Evolutionary conservation across 2,329 filamentous ascomycete species (phyloP), one percentile per base, ranked within the genome.

Genomic region (Colletotrichum sp.): DNA sequence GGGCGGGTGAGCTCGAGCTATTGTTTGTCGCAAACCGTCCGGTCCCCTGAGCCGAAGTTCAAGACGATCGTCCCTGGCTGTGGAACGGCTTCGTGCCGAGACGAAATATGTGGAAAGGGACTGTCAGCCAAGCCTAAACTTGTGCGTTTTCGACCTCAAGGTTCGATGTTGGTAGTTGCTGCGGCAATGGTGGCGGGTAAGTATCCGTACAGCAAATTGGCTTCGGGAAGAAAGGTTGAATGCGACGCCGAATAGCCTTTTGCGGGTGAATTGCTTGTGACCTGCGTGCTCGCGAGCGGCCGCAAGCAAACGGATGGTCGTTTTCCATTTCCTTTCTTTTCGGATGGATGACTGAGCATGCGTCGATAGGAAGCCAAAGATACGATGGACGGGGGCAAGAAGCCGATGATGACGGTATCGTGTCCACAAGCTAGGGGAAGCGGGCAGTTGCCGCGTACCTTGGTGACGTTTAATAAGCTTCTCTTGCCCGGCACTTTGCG

Each of bases 21-120:
- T 22, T 52, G 44, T 76, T 69, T 76, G 74, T 74, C 65, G 74
- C 74, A 74, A 27, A 65, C 69, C 74, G 25, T 76, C 74, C 44
- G 59, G 65, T 76, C 19, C 44, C 57, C 27, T 74, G 44, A 76
- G 65, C 64, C 59, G 74, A 76, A 76, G 30, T 16, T 69, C 70
- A 74, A 48, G 74, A 76, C 65, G 74, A 72, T 64, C 34, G 44
- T 73, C 60, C 68, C 68, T 72, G 68, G 63, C 61, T 71, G 72
- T 75, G 72, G 72, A 63, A 71, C 72, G 68, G 67, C 67, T 48
- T 60, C 72, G 61, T 75, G 68, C 61, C 68, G 61, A 71, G 72
- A 68, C 61, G 30, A 68, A 39, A 75, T 61, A 61, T 72, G 61
- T 72, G 61, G 68, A 60, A 73, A 73, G 63, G 25, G 55, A 57